Evolutionary conservation across 148 eudicot species (phyloP).

Genomic region (Hydrangea macrophylla): DNA sequence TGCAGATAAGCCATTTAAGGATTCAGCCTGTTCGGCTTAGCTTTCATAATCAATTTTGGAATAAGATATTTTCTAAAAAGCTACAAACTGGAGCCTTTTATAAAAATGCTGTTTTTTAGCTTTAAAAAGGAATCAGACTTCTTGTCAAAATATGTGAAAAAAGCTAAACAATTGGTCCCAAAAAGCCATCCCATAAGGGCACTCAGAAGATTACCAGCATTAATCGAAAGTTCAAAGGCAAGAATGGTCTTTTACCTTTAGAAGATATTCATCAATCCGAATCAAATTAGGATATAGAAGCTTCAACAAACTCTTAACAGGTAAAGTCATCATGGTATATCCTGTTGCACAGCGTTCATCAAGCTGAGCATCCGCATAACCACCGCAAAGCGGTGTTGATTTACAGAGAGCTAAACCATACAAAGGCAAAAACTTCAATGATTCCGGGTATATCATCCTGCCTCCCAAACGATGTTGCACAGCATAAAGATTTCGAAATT

Average conservation of each 20-base stretch:
- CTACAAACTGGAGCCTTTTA: too few species aligned
- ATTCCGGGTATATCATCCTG: conserved; percentile 94
- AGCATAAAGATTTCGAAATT: conserved; percentile 86
- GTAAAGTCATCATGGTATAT: conserved; percentile 88
- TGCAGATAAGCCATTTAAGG: background rate
- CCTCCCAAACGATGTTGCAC: conserved; percentile 87
- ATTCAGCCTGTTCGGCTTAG: too few species aligned
- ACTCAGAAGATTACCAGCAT: conserved; percentile 17
- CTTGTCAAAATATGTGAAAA: too few species aligned
- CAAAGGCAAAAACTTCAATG: conserved; percentile 72
- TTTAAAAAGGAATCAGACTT: too few species aligned
- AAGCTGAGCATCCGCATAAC: conserved; percentile 78
- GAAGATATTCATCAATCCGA: conserved; percentile 72
- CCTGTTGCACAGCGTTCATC: conserved; percentile 99
- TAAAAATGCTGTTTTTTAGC: too few species aligned
- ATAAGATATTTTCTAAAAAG: too few species aligned
- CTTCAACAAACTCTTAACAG: conserved; percentile 74
- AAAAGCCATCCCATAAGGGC: too few species aligned
- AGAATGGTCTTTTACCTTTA: conserved; percentile 46
- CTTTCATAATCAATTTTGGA: too few species aligned
- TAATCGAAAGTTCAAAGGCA: conserved; percentile 3
- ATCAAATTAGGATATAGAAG: conserved; percentile 78
- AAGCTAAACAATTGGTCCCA: too few species aligned
- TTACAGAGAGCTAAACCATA: conserved; percentile 78
- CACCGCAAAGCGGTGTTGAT: conserved; percentile 84